Evolutionary conservation across 2,329 filamentous ascomycete species (phyloP).

Genomic region (Venturia asperata): DNA sequence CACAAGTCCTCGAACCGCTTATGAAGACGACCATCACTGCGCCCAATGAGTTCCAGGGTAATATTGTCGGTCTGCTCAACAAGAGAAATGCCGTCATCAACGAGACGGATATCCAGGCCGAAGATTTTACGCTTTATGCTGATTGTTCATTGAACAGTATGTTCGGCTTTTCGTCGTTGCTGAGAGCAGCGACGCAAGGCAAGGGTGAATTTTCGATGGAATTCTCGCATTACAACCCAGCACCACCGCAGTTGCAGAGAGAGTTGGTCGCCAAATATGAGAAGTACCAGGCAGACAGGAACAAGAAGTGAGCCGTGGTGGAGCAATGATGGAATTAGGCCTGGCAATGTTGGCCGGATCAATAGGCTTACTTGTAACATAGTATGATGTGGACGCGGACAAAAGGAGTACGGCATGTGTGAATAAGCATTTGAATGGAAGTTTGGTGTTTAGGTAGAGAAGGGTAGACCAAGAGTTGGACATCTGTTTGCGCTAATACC

Average conservation of each 20-base stretch:
- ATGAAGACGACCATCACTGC: slow-evolving; percentile 99
- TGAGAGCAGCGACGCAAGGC: slow-evolving; percentile 89
- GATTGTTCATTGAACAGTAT: slow-evolving; percentile 94
- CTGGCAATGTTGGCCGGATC: background rate
- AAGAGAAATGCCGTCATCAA: slow-evolving; percentile 93
- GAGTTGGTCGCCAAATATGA: slow-evolving; percentile 62
- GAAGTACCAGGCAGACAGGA: slow-evolving; percentile 58
- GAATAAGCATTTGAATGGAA: background rate
- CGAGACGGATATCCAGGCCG: slow-evolving; percentile 86
- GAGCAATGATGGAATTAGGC: background rate
- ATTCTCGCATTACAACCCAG: slow-evolving; percentile 89
- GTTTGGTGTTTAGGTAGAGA: background rate
- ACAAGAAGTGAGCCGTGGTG: slow-evolving; percentile 45
- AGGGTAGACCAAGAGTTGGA: background rate
- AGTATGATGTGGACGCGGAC: background rate
- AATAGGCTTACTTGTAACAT: background rate
- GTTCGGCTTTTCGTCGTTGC: slow-evolving; percentile 92
- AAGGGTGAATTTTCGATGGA: slow-evolving; percentile 99
- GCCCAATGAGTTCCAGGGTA: slow-evolving; percentile 95
- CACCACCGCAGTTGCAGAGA: slow-evolving; percentile 81
- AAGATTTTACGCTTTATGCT: slow-evolving; percentile 87
- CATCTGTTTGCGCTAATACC: slow-evolving; percentile 2
- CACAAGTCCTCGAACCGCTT: slow-evolving; percentile 83
- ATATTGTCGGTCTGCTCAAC: slow-evolving; percentile 89
- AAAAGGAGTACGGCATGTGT: background rate